These are phyloP conservation scores for Diaporthe citriasiana DNA, from an alignment of 2,329 filamentous ascomycete species.

Conservation along the genomic window DNA sequence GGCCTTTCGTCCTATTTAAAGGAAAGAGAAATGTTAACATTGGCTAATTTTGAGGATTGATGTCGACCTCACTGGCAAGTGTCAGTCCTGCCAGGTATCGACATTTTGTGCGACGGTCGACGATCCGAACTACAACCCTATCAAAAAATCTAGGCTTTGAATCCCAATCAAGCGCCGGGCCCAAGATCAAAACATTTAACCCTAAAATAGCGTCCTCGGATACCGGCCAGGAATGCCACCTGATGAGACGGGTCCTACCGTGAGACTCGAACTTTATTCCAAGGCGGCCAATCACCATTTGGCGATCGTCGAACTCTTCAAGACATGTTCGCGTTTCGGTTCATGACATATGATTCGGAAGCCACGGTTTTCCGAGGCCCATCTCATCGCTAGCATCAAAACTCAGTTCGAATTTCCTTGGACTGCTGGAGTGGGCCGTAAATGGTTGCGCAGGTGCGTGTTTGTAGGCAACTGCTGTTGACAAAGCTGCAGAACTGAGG, in stretches of 20 bases:
- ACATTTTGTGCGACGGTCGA: no score
- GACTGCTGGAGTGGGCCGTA: no score
- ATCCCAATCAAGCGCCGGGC: neutral
- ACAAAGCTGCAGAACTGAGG: no score
- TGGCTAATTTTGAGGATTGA: neutral
- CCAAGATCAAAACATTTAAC: neutral
- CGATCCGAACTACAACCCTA: no score
- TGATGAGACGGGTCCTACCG: constrained; percentile 11
- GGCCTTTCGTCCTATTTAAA: no score
- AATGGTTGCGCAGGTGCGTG: neutral
- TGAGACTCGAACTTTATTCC: constrained; percentile 10
- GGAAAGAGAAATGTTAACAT: no score
- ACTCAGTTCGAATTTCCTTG: no score
- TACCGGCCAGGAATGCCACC: neutral
- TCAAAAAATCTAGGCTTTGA: no score
- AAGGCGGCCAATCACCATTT: neutral
- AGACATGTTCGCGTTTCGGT: neutral
- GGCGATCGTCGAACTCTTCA: neutral
- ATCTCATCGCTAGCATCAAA: neutral
- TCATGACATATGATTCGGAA: neutral
- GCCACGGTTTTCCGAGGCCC: neutral
- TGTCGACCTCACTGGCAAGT: no score
- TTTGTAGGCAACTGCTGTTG: neutral
- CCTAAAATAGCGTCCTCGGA: constrained; percentile 16
- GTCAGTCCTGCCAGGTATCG: no score